These are phyloP conservation scores for Pulveroboletus sp. DNA, from an alignment of 768 basidiomycete genomes.

Conservation along the genomic window DNA sequence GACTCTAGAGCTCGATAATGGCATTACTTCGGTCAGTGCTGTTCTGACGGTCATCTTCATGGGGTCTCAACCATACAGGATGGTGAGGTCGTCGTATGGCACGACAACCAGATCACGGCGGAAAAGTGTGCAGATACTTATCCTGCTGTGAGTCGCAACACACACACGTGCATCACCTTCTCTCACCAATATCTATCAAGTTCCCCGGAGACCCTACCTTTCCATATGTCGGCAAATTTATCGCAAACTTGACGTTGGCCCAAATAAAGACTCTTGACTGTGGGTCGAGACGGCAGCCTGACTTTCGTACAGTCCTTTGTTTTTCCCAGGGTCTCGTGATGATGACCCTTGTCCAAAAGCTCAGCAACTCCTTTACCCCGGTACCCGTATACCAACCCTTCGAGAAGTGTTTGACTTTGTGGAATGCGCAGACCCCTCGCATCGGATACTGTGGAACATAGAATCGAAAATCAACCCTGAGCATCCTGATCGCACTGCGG, in stretches of 20 bases:
- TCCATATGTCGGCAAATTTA: conserved; percentile 72
- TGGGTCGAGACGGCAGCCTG: conserved; percentile 56
- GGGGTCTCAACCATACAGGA: conserved; percentile 43
- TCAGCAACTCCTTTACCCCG: conserved; percentile 60
- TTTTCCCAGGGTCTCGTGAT: not conserved
- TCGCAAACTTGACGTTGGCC: conserved; percentile 73
- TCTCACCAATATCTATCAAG: conserved; percentile 31
- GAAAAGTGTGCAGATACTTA: conserved; percentile 67
- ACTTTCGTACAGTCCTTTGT: conserved; percentile 47
- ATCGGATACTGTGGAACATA: conserved; percentile 66
- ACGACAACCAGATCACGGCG: conserved; percentile 61
- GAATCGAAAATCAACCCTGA: conserved; percentile 70
- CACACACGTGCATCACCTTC: not conserved
- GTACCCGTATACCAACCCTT: conserved; percentile 68
- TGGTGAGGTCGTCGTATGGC: conserved; percentile 74
- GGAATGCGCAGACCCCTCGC: conserved; percentile 62
- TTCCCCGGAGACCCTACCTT: conserved; percentile 53
- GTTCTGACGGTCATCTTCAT: not conserved
- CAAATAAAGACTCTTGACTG: conserved; percentile 81
- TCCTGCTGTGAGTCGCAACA: conserved; percentile 46
- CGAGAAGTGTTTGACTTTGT: conserved; percentile 73
- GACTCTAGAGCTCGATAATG: conserved; percentile 76
- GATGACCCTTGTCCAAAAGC: conserved; percentile 34
- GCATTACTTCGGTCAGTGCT: conserved; percentile 56
- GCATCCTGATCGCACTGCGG: conserved; percentile 46